Evolutionary conservation across 2,329 filamentous ascomycete genomes (phyloP).

Genomic region (Ceratocystis lukuohia): DNA sequence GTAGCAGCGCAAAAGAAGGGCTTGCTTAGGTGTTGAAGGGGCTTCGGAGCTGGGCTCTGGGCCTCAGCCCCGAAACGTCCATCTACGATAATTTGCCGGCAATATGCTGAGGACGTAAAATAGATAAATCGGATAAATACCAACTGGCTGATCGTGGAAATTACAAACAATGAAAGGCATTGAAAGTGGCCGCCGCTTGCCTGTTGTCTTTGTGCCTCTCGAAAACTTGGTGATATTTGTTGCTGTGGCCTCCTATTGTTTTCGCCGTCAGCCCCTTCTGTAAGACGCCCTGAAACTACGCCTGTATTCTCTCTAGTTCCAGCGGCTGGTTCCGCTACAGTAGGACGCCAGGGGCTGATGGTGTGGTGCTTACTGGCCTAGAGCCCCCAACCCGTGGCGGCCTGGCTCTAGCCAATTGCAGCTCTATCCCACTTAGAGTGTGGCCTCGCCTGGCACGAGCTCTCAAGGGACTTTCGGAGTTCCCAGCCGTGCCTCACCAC

Average conservation of each 20-base stretch:
- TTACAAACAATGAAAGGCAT: neutral
- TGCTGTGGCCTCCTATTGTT: neutral
- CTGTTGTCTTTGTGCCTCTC: too few species aligned
- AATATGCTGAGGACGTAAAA: neutral
- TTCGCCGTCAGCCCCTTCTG: neutral
- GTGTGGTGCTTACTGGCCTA: neutral
- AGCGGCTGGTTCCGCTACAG: neutral
- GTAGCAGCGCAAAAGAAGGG: neutral
- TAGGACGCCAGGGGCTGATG: neutral
- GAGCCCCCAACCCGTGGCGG: neutral
- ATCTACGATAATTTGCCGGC: constrained; percentile 5
- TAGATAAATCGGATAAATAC: neutral
- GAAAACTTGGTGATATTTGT: neutral
- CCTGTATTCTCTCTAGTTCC: neutral
- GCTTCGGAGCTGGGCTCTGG: neutral
- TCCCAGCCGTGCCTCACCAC: neutral
- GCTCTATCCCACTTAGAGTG: neutral
- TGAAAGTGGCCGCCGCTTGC: too few species aligned
- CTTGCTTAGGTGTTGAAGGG: neutral
- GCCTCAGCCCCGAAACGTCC: neutral
- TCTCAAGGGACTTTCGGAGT: neutral
- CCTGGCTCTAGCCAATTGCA: neutral
- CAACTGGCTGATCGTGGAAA: neutral
- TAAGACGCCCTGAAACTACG: neutral
- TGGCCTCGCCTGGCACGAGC: neutral